Conservation (phyloP, 495 filamentous ascomycete species). For the Penicillium desertorum region DNA sequence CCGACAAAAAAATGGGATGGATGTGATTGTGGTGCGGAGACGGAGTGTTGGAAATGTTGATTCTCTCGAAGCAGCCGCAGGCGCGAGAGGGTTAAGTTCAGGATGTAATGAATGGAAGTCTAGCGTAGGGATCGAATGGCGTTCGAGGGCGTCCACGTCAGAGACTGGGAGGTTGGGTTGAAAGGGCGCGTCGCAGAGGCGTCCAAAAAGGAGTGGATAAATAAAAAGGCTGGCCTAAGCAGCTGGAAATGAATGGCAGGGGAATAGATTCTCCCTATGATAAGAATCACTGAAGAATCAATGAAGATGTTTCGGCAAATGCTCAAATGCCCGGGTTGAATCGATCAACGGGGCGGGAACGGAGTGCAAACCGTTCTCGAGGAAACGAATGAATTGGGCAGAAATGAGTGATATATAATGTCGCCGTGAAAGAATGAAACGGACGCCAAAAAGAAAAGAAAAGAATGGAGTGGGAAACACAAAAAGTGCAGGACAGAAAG, state of each 20-base stretch:
- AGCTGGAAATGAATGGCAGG: slow-evolving; percentile 33
- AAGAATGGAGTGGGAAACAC: slow-evolving; percentile 27
- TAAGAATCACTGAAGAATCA: slow-evolving; percentile 17
- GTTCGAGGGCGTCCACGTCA: slow-evolving; percentile 28
- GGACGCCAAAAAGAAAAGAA: slow-evolving; percentile 30
- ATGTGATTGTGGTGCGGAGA: slow-evolving; percentile 26
- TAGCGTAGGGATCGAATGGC: slow-evolving; percentile 25
- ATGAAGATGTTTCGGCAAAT: background rate
- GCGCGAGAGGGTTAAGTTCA: slow-evolving; percentile 35
- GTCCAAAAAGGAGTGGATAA: slow-evolving; percentile 31
- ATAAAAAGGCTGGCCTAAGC: slow-evolving; percentile 46
- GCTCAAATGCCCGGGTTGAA: slow-evolving; percentile 28
- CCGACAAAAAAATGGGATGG: slow-evolving; percentile 9
- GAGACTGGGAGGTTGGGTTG: slow-evolving; percentile 32
- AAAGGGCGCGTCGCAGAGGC: slow-evolving; percentile 48
- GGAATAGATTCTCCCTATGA: slow-evolving; percentile 15
- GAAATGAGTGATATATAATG: slow-evolving; percentile 30
- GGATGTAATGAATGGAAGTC: slow-evolving; percentile 32
- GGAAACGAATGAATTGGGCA: slow-evolving; percentile 29
- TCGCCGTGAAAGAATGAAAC: slow-evolving; percentile 49
- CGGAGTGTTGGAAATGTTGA: slow-evolving; percentile 21
- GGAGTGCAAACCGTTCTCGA: slow-evolving; percentile 27
- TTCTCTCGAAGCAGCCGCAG: slow-evolving; percentile 46
- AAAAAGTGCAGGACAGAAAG: slow-evolving; percentile 24
- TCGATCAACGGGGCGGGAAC: slow-evolving; percentile 33